Evolutionary conservation across 1,284 basidiomycete genomes (phyloP).

Genomic region (Pseudozyma tsukubaensis): DNA sequence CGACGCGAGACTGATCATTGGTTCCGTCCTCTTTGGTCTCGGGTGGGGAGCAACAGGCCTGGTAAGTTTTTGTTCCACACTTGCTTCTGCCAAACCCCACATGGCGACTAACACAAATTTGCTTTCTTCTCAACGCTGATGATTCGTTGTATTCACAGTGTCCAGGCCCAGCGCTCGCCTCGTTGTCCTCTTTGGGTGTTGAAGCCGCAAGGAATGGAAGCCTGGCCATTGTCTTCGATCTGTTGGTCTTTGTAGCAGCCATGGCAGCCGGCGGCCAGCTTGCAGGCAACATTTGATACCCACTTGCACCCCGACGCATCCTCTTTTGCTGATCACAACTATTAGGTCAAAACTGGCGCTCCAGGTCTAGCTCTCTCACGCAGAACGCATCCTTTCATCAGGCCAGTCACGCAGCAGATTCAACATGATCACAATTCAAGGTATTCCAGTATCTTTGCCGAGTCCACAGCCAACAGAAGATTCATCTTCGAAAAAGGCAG

Average conservation of each 20-base stretch:
- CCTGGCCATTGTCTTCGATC: conserved; percentile 7
- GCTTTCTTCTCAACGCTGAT: neutral
- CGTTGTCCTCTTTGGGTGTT: conserved; percentile 16
- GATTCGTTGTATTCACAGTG: conserved; percentile 16
- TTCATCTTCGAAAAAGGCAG: no score
- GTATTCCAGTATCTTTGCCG: no score
- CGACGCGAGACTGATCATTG: conserved; percentile 53
- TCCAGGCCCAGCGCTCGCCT: conserved; percentile 50
- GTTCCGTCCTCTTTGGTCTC: conserved; percentile 62
- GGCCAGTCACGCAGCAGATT: no score
- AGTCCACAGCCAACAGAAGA: no score
- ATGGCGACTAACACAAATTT: no score
- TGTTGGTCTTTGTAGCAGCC: conserved; percentile 24
- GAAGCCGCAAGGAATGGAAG: conserved; percentile 9
- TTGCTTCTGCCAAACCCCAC: neutral
- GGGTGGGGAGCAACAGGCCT: conserved; percentile 64
- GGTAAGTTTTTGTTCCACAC: conserved; percentile 16
- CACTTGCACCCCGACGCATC: neutral
- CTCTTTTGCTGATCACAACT: neutral
- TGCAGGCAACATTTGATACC: conserved; percentile 17
- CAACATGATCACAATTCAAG: no score
- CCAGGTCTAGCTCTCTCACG: no score
- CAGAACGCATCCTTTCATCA: no score
- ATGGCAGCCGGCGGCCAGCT: conserved; percentile 49
- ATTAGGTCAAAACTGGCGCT: neutral